phyloP scores from a whole-genome alignment of 139 green algal species.

The Parachlorella kessleri region DNA sequence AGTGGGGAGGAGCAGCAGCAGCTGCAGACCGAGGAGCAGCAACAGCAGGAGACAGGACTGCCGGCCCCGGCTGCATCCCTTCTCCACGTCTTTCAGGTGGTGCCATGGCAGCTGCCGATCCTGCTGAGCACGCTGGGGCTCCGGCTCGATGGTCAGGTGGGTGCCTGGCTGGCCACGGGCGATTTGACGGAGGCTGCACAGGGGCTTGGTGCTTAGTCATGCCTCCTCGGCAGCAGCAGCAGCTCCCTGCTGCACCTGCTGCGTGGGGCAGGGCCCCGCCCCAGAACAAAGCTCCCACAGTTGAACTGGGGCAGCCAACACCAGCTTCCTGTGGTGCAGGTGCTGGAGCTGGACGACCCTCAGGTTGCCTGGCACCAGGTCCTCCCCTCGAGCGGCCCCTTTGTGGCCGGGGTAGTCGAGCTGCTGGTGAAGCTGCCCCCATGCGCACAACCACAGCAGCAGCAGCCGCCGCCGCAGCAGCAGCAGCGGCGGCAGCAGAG shows the following conservation, averaged over 20 bases:
- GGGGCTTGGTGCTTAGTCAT: no score
- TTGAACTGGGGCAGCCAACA: background rate
- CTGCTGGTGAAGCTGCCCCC: conserved; percentile 20
- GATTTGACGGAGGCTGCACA: no score
- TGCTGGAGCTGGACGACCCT: background rate
- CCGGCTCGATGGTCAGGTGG: conserved; percentile 65
- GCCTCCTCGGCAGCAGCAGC: no score
- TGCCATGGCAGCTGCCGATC: conserved; percentile 84
- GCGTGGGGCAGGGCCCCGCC: no score
- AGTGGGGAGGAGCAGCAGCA: background rate
- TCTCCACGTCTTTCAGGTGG: conserved; percentile 70
- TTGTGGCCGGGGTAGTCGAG: conserved; percentile 4
- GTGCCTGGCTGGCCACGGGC: no score
- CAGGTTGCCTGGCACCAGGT: conserved; percentile 6
- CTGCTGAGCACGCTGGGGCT: conserved; percentile 77
- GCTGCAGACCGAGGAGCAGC: background rate
- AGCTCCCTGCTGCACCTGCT: no score
- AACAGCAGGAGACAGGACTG: no score
- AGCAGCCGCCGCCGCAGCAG: conserved; percentile 9
- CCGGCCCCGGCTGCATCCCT: background rate
- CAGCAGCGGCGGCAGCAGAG: conserved; percentile 61
- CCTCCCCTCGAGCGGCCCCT: background rate
- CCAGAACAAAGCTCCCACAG: no score
- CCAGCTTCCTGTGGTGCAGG: background rate
- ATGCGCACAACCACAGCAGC: background rate